A percentile compares a stretch with the other conserved stretches of the same genome.
Evolutionary conservation across 257 asterid species (phyloP).

Genomic region (Plantago ovata): DNA sequence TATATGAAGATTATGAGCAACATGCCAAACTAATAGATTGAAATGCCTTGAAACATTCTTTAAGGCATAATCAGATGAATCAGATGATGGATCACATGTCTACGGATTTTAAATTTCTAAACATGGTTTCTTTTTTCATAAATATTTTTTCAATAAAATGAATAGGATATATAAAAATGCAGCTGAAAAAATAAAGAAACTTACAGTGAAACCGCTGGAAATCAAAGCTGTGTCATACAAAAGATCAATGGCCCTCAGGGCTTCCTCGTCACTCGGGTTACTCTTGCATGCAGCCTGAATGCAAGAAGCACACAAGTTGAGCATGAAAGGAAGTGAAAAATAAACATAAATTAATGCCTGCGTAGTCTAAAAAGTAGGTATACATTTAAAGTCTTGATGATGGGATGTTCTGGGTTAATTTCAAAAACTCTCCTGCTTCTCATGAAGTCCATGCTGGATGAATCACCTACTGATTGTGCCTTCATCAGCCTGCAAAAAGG

Average conservation of each 20-base stretch:
- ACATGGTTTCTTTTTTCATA: neutral
- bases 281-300: conserved; percentile 73
- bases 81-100: too few species aligned
- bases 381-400: conserved; percentile 80
- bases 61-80: too few species aligned
- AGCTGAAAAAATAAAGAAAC: conserved; percentile 17
- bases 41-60: too few species aligned
- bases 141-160: neutral
- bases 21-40: too few species aligned
- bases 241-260: conserved; percentile 89
- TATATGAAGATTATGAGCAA: too few species aligned
- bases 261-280: conserved; percentile 83
- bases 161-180: neutral
- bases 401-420: conserved; percentile 87
- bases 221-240: conserved; percentile 83
- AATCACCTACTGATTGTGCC: conserved; percentile 77
- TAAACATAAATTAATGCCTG: neutral
- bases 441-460: conserved; percentile 77
- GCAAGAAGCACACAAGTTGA: conserved; percentile 2
- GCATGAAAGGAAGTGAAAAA: neutral
- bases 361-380: conserved; percentile 9
- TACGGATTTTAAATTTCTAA: too few species aligned
- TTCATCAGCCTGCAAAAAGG: conserved; percentile 77
- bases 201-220: conserved; percentile 94
- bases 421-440: conserved; percentile 91